Evolutionary conservation across 345 rosid species (phyloP).

Genomic region (Eutrema heterophyllum): DNA sequence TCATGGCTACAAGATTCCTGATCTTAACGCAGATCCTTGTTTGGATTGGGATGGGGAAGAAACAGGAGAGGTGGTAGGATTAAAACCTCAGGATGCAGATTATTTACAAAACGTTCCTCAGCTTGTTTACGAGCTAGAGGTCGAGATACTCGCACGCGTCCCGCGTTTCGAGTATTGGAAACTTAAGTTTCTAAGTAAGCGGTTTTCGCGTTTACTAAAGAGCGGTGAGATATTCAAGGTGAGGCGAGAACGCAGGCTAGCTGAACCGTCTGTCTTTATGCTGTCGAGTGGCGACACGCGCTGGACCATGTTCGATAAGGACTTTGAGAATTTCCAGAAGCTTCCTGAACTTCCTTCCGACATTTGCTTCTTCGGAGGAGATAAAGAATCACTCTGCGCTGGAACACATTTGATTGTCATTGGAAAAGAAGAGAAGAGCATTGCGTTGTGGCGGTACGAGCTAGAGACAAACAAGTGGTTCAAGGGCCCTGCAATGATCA

Average conservation of each 20-base stretch:
- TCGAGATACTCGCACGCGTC: conserved; percentile 60
- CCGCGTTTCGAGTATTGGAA: conserved; percentile 77
- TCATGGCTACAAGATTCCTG: conserved; percentile 17
- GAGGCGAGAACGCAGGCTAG: conserved; percentile 50
- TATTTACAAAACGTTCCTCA: conserved; percentile 45
- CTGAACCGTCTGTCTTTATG: conserved; percentile 74
- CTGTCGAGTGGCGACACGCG: conserved; percentile 57
- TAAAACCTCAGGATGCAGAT: conserved; percentile 95
- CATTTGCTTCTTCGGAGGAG: conserved; percentile 49
- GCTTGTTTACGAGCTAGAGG: conserved; percentile 70
- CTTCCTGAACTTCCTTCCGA: conserved; percentile 74
- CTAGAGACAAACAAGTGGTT: conserved; percentile 62
- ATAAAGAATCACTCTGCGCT: conserved; percentile 76
- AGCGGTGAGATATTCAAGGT: conserved; percentile 67
- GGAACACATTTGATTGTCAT: conserved; percentile 78
- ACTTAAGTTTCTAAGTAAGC: conserved; percentile 46
- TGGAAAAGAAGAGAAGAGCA: conserved; percentile 53
- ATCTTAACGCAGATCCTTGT: conserved; percentile 26
- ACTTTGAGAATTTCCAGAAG: conserved; percentile 41
- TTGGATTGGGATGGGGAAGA: conserved; percentile 24
- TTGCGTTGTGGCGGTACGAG: conserved; percentile 72
- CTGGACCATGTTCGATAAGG: conserved; percentile 69
- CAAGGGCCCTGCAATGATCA: conserved; percentile 67
- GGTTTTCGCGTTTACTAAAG: conserved; percentile 45
- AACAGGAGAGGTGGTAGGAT: conserved; percentile 10